Base-by-base conservation (phyloP, 164 flowering plant species). In the Hamamelis virginiana region DNA sequence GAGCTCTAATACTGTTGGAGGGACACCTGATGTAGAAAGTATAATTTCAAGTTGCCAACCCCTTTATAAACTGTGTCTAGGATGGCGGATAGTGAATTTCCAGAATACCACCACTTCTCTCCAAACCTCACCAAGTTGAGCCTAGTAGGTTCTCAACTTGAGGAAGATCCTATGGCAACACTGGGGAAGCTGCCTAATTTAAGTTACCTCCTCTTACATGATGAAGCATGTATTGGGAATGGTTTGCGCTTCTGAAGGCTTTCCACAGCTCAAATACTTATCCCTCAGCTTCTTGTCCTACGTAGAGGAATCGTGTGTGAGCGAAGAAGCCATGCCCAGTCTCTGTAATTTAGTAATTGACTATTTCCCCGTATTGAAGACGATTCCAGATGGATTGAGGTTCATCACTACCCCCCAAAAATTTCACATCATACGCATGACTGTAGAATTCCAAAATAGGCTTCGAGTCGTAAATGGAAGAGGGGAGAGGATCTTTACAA, bases 341-440 rank as follows among this genome's bases (percentile, higher is more conserved):
- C 78, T 81, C 19, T 18, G 12, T 1, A 9, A 1, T 15, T 53
- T 79, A 5, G 1, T 1, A 8, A 41, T 81, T 0, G 1, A 3
- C 0, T 0, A 19, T 3, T 61, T 70, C 21, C 4, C 0, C 1
- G 1, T 9, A 1, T 47, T 76, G 66, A 70, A n/a, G 60, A 62
- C 4, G 59, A 19, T 77, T 64, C 84, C 82, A 0, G 72, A 76
- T 10, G 80, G 79, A 23, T 45, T 81, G 44, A 69, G 28, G 48
- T 68, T n/a, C n/a, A n/a, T n/a, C n/a, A n/a, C n/a, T n/a, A n/a
- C n/a, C n/a, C n/a, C n/a, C n/a, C n/a, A n/a, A 10, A 62, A 61
- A 52, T 43, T 82, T 51, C 26, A 46, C 47, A 67, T 82, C 26
- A 18, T 8, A 0, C 15, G n/a, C 1, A 72, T 79, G 79, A 64